Conservation (phyloP, 202 grass and related monocot genomes). For the Tripidium arundinaceum region DNA sequence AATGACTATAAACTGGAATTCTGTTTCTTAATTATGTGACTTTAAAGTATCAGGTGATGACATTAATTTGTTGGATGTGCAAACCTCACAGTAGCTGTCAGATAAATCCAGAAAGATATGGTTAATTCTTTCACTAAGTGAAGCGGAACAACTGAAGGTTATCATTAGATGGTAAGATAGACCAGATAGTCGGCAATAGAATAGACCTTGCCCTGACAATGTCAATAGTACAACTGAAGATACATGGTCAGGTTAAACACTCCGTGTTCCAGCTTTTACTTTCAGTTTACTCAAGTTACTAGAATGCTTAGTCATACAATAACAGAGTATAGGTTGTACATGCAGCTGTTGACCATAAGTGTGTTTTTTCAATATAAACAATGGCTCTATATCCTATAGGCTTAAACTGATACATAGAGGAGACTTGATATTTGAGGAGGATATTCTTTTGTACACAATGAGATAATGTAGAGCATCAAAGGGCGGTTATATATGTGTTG, state of each 20-base stretch:
- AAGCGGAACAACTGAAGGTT: not conserved
- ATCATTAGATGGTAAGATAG: not conserved
- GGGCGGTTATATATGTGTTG: slow-evolving; percentile 42
- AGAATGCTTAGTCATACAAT: too few relatives aligned
- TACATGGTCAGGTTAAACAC: not conserved
- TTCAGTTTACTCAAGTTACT: not conserved
- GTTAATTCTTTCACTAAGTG: not conserved
- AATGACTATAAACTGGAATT: not conserved
- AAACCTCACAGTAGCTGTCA: not conserved
- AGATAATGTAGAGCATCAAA: slow-evolving; percentile 55
- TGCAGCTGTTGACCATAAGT: not conserved
- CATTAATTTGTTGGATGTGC: not conserved
- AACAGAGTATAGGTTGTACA: too few relatives aligned
- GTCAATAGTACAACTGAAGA: not conserved
- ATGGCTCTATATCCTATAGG: not conserved
- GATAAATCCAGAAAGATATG: not conserved
- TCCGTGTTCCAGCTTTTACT: not conserved
- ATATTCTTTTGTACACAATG: slow-evolving; percentile 63
- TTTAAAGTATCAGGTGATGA: not conserved
- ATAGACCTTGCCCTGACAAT: not conserved
- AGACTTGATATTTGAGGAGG: slow-evolving; percentile 29
- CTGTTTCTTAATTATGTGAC: not conserved
- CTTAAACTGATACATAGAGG: slow-evolving; percentile 15
- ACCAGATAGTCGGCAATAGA: not conserved
- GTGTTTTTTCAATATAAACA: not conserved